These are phyloP conservation scores for Heliamphora pulchella DNA, from an alignment of 179 eudicot species.

Conservation along the genomic window DNA sequence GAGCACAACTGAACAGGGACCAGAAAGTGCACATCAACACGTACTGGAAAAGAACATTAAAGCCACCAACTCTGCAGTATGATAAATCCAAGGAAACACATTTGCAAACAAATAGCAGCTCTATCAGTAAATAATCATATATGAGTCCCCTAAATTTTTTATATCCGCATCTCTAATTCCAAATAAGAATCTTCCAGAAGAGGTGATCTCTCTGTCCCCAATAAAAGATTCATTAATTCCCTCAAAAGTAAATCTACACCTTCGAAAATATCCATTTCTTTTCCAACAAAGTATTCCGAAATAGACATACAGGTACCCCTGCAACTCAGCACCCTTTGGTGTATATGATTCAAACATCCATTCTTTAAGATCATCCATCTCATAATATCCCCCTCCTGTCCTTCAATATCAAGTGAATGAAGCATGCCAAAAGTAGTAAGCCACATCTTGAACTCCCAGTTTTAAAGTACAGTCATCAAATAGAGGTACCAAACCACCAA, in stretches of 20 bases:
- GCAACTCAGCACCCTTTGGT: too few species aligned
- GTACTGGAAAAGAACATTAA: background rate
- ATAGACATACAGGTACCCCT: too few species aligned
- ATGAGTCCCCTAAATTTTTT: background rate
- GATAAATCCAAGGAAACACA: background rate
- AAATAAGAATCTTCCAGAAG: background rate
- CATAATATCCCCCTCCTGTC: background rate
- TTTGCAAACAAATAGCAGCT: background rate
- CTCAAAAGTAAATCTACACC: too few species aligned
- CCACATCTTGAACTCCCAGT: background rate
- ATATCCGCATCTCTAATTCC: background rate
- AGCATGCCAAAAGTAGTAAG: background rate
- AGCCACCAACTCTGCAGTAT: background rate
- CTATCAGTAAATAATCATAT: background rate
- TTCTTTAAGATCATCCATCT: background rate
- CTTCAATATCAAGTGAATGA: background rate
- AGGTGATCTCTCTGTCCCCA: background rate
- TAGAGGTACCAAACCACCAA: too few species aligned
- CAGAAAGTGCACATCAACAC: too few species aligned
- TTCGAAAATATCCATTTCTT: too few species aligned
- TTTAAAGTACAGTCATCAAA: background rate
- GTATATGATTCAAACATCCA: too few species aligned
- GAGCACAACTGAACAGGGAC: too few species aligned
- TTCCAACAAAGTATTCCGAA: too few species aligned
- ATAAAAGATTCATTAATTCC: background rate